Conservation (phyloP, 1,139 yeast genomes). For the Geotrichum aggregatum region DNA sequence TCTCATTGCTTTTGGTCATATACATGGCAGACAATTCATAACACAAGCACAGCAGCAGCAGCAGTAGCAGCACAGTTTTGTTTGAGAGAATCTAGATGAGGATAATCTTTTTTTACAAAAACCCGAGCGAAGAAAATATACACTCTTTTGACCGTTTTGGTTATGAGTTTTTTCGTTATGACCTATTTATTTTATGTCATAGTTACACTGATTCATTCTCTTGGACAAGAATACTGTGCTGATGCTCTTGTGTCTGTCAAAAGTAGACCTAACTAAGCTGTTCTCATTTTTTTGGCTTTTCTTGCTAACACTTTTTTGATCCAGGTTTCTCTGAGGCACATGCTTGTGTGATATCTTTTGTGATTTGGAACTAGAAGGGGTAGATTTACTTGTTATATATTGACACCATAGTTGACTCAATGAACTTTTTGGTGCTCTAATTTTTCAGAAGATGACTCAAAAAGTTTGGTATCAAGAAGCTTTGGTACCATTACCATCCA, state of each 20-base stretch:
- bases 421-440: too few relatives aligned
- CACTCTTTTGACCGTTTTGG: constrained; percentile 37
- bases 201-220: constrained; percentile 50
- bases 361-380: too few relatives aligned
- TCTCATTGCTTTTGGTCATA: too few relatives aligned
- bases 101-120: constrained; percentile 34
- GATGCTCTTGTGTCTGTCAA: neutral
- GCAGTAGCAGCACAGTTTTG: too few relatives aligned
- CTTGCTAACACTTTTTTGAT: neutral
- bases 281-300: neutral
- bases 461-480: too few relatives aligned
- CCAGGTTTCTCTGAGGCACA: neutral
- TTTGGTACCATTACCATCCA: too few relatives aligned
- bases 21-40: too few relatives aligned
- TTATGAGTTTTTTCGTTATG: constrained; percentile 40
- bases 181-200: constrained; percentile 47
- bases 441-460: too few relatives aligned
- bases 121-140: constrained; percentile 30
- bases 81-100: constrained; percentile 36
- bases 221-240: constrained; percentile 13
- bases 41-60: too few relatives aligned
- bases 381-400: too few relatives aligned
- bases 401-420: too few relatives aligned
- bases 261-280: too few relatives aligned
- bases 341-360: neutral